Evolutionary conservation across 2,329 filamentous ascomycete species (phyloP).

Genomic region (Aspergillus terreus): DNA sequence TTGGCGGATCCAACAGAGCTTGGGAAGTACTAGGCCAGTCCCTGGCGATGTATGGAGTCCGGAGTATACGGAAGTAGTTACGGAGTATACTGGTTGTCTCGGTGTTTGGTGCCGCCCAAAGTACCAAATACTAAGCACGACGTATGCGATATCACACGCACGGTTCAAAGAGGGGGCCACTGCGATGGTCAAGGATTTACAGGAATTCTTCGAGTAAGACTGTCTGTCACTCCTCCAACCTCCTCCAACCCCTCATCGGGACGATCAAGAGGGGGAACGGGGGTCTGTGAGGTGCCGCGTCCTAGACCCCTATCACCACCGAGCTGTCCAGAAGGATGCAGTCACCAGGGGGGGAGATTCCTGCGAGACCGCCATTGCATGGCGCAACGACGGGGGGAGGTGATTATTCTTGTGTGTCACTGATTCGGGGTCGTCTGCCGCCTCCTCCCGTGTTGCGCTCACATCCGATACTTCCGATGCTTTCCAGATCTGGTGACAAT

Average conservation of each 20-base stretch:
- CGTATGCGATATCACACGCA: background rate
- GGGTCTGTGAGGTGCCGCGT: constrained; percentile 10
- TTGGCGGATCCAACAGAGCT: background rate
- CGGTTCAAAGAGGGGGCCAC: background rate
- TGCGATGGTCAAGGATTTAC: background rate
- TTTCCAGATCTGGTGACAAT: constrained; percentile 20
- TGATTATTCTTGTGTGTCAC: too few species aligned
- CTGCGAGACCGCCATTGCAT: constrained; percentile 1
- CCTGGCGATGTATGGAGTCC: background rate
- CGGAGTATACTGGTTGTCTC: background rate
- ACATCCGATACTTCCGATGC: constrained; percentile 21
- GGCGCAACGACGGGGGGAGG: background rate
- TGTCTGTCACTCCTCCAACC: background rate
- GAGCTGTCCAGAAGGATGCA: constrained; percentile 1
- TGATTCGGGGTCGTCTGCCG: constrained; percentile 11
- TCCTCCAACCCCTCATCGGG: background rate
- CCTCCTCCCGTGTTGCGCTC: constrained; percentile 9
- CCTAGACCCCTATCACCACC: background rate
- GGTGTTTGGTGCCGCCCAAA: background rate
- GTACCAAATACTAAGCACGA: background rate
- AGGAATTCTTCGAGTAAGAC: background rate
- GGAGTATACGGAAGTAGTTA: background rate
- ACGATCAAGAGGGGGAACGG: constrained; percentile 14
- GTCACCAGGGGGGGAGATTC: constrained; percentile 10
- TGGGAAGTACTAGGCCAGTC: background rate